phyloP scores from a whole-genome alignment of 371 early-diverging fungal genomes.

The Lichtheimia corymbifera region DNA sequence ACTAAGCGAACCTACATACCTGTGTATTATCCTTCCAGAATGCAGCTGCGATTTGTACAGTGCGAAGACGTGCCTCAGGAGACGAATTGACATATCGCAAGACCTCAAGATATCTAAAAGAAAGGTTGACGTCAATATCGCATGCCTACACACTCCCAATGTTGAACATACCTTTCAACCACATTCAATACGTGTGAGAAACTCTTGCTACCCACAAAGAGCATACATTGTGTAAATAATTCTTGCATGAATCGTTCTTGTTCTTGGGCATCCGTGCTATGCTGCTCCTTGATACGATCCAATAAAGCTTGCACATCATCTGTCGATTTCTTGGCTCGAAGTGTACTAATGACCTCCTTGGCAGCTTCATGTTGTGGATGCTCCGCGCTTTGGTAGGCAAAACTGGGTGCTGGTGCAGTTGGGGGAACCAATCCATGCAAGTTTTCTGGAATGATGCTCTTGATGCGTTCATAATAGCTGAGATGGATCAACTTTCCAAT shows the following conservation, averaged over 20 bases:
- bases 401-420: slow-evolving; percentile 67
- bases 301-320: slow-evolving; percentile 62
- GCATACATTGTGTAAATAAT: slow-evolving; percentile 77
- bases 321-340: slow-evolving; percentile 63
- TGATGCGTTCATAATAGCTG: slow-evolving; percentile 89
- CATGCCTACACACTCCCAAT: too few relatives aligned
- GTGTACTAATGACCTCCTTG: slow-evolving; percentile 55
- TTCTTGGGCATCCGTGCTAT: slow-evolving; percentile 32
- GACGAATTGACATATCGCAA: slow-evolving; percentile 64
- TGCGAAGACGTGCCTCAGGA: slow-evolving; percentile 64
- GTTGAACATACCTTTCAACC: slow-evolving; percentile 68
- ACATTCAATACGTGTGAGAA: slow-evolving; percentile 92
- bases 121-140: not conserved
- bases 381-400: slow-evolving; percentile 58
- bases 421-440: slow-evolving; percentile 65
- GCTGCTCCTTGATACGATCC: slow-evolving; percentile 43
- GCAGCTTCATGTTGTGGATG: slow-evolving; percentile 61
- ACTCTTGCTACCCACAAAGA: slow-evolving; percentile 87
- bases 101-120: slow-evolving; percentile 65
- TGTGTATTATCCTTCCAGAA: slow-evolving; percentile 88
- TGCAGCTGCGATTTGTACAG: slow-evolving; percentile 72
- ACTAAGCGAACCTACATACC: slow-evolving; percentile 20
- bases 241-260: slow-evolving; percentile 62
- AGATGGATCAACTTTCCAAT: slow-evolving; percentile 78
- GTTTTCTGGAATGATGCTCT: slow-evolving; percentile 69